phyloP scores from a whole-genome alignment of 1,139 yeast genomes.

The Suhomyces guaymorum region DNA sequence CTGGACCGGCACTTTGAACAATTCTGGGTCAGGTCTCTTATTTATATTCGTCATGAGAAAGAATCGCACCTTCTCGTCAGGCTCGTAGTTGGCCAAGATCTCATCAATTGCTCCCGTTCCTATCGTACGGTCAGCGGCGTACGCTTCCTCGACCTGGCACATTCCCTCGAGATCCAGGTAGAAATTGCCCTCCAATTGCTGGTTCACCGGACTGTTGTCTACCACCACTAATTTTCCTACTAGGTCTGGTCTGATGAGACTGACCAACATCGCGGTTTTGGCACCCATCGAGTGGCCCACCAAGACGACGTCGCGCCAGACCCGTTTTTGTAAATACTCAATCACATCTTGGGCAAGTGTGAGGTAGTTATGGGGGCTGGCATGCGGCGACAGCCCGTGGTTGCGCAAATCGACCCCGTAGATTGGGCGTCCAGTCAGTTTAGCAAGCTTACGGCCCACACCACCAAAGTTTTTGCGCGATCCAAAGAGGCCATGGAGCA shows the following conservation, averaged over 20 bases:
- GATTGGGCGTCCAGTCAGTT: constrained; percentile 31
- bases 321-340: constrained; percentile 28
- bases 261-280: constrained; percentile 50
- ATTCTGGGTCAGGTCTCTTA: constrained; percentile 22
- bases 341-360: constrained; percentile 47
- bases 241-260: constrained; percentile 39
- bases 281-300: constrained; percentile 60
- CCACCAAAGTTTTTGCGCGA: constrained; percentile 41
- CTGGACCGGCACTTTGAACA: constrained; percentile 32
- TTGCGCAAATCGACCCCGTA: constrained; percentile 52
- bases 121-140: neutral
- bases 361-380: constrained; percentile 44
- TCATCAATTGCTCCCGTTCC: constrained; percentile 15
- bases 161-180: constrained; percentile 32
- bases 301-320: constrained; percentile 28
- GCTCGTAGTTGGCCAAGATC: constrained; percentile 25
- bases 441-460: constrained; percentile 38
- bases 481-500: constrained; percentile 55
- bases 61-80: constrained; percentile 24
- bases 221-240: constrained; percentile 44
- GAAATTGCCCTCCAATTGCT: constrained; percentile 28
- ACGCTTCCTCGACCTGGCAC: constrained; percentile 30
- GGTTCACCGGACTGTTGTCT: constrained; percentile 48
- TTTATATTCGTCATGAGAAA: constrained; percentile 34
- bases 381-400: constrained; percentile 52